These are phyloP conservation scores for Dinochytrium kinnereticum DNA, from an alignment of 371 early-diverging fungal genomes.

Conservation along the genomic window DNA sequence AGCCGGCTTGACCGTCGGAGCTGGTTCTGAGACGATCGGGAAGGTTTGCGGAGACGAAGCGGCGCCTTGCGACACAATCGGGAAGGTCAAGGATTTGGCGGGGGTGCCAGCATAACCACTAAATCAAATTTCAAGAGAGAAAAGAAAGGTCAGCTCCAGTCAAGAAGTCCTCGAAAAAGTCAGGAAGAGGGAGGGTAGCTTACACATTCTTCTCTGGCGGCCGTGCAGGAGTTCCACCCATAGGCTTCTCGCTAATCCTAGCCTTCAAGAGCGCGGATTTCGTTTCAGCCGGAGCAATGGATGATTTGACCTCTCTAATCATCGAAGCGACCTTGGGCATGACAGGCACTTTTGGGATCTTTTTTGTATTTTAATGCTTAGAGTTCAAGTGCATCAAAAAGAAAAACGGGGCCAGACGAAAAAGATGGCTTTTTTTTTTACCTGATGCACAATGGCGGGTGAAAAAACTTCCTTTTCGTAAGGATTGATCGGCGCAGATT, in stretches of 20 bases:
- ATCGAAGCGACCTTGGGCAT: slow-evolving; percentile 1
- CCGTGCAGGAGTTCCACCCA: background rate
- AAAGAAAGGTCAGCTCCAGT: too few species aligned
- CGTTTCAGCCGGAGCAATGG: slow-evolving; percentile 1
- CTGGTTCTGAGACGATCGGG: background rate
- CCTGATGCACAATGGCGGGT: slow-evolving; percentile 5
- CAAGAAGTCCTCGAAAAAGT: too few species aligned
- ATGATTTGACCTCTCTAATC: slow-evolving; percentile 1
- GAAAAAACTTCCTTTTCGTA: slow-evolving; percentile 12
- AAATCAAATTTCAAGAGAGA: too few species aligned
- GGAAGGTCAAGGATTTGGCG: background rate
- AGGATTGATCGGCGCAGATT: background rate
- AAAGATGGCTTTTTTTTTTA: too few species aligned
- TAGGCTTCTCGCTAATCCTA: slow-evolving; percentile 7
- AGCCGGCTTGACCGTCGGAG: too few species aligned
- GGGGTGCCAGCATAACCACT: background rate
- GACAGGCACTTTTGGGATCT: slow-evolving; percentile 1
- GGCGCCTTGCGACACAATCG: background rate
- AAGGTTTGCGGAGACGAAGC: background rate
- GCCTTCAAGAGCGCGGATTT: slow-evolving; percentile 14
- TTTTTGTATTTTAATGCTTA: too few species aligned
- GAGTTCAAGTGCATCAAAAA: too few species aligned
- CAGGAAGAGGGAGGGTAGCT: too few species aligned
- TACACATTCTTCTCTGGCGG: slow-evolving; percentile 1
- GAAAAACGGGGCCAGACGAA: too few species aligned